Conservation (phyloP, 345 rosid genomes). For the Salix udensis region DNA sequence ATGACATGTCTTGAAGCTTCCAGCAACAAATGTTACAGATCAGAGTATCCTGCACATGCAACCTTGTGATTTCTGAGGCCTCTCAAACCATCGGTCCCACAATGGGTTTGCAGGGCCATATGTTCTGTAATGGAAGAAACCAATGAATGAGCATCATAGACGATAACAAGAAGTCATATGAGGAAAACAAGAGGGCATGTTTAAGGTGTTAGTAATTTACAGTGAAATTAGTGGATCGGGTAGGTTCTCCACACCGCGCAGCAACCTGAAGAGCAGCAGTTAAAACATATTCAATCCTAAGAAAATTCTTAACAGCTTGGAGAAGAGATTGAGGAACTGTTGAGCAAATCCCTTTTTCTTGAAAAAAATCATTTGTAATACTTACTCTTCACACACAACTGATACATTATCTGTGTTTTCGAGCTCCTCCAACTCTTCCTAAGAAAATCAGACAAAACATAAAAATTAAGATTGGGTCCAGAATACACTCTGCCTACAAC, state of each 20-base stretch:
- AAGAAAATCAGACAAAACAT: conserved; percentile 18
- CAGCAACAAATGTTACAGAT: conserved; percentile 26
- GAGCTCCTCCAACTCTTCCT: conserved; percentile 63
- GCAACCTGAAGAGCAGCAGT: conserved; percentile 36
- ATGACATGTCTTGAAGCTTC: conserved; percentile 10
- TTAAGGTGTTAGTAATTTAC: conserved; percentile 32
- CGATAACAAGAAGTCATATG: not conserved
- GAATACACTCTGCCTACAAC: not conserved
- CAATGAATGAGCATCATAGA: conserved; percentile 6
- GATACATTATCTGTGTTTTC: conserved; percentile 42
- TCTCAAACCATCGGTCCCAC: conserved; percentile 84
- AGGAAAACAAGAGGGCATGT: not conserved
- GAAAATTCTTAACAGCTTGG: not conserved
- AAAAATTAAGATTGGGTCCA: not conserved
- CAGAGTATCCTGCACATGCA: conserved; percentile 65
- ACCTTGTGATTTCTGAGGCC: conserved; percentile 55
- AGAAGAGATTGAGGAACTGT: not conserved
- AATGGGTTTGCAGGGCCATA: conserved; percentile 48
- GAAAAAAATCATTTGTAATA: conserved; percentile 5
- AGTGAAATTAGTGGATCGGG: conserved; percentile 63
- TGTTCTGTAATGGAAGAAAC: conserved; percentile 44
- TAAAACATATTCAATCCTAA: conserved; percentile 4
- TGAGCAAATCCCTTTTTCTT: not conserved
- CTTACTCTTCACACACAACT: conserved; percentile 62
- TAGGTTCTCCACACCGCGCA: conserved; percentile 27